These are phyloP conservation scores for Candida germanica DNA, from an alignment of 805 yeast species.

Conservation along the genomic window DNA sequence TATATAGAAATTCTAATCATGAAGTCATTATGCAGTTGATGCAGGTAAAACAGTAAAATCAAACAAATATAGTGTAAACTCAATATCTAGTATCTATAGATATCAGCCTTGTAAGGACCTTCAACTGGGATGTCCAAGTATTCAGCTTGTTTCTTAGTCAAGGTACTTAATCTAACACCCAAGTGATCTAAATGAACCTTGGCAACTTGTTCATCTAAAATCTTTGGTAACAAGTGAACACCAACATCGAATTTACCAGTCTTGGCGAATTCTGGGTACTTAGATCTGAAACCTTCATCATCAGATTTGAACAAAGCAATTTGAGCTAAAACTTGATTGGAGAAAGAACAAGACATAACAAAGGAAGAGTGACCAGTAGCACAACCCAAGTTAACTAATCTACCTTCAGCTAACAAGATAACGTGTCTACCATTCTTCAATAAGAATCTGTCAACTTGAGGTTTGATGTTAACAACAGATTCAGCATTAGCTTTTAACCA, in stretches of 20 bases:
- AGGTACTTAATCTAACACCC: constrained; percentile 80
- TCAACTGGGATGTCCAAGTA: constrained; percentile 87
- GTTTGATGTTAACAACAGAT: constrained; percentile 95
- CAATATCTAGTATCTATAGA: constrained; percentile 84
- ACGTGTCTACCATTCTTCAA: constrained; percentile 87
- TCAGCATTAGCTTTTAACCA: constrained; percentile 94
- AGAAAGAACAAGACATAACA: constrained; percentile 99
- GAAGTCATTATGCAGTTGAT: constrained; percentile 44
- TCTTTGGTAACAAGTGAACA: constrained; percentile 96
- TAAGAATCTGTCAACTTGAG: constrained; percentile 97
- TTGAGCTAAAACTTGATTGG: constrained; percentile 99
- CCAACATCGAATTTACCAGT: constrained; percentile 88
- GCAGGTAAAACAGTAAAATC: constrained; percentile 30
- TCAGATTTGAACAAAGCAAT: constrained; percentile 92
- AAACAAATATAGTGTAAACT: constrained; percentile 9
- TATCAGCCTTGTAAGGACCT: constrained; percentile 98
- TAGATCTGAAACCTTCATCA: constrained; percentile 72
- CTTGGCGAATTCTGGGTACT: constrained; percentile 87
- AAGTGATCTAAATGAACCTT: constrained; percentile 93
- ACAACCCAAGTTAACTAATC: constrained; percentile 98
- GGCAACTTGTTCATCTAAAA: constrained; percentile 98
- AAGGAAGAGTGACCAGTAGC: constrained; percentile 99
- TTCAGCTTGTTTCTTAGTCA: constrained; percentile 81
- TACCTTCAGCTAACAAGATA: constrained; percentile 97
- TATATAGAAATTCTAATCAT: constrained; percentile 17